Evolutionary conservation across 805 yeast genomes (phyloP).

Genomic region (Ogataea pini): DNA sequence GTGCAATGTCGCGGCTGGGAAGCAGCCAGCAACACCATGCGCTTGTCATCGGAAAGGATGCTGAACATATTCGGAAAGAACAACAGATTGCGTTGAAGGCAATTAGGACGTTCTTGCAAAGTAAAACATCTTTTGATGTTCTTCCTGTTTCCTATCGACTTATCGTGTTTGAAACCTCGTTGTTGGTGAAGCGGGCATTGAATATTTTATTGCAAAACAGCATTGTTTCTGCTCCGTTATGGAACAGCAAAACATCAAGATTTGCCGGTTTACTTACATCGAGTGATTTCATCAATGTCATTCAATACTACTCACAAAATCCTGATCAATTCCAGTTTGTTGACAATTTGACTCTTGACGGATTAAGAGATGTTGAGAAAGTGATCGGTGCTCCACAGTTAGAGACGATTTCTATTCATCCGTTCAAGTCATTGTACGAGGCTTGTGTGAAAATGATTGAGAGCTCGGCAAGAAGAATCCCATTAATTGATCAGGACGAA

Average conservation of each 20-base stretch:
- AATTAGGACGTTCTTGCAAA: conserved; percentile 78
- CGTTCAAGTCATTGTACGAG: conserved; percentile 83
- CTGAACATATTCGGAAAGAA: conserved; percentile 46
- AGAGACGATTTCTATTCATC: conserved; percentile 87
- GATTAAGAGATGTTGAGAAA: conserved; percentile 80
- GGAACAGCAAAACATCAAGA: conserved; percentile 87
- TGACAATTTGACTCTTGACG: conserved; percentile 81
- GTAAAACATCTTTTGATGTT: conserved; percentile 95
- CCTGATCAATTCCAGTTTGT: conserved; percentile 88
- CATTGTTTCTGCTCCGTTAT: conserved; percentile 93
- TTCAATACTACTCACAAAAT: conserved; percentile 86
- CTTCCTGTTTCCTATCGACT: conserved; percentile 92
- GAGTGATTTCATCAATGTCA: conserved; percentile 90
- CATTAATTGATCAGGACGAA: conserved; percentile 91
- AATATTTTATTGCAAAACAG: conserved; percentile 89
- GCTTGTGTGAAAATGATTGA: conserved; percentile 92
- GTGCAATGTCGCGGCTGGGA: conserved; percentile 3
- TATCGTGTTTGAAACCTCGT: conserved; percentile 89
- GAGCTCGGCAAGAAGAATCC: conserved; percentile 88
- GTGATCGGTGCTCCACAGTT: conserved; percentile 84
- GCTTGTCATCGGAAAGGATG: conserved; percentile 9
- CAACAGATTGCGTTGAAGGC: conserved; percentile 79
- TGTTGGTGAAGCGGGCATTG: conserved; percentile 85
- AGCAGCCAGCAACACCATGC: conserved; percentile 9
- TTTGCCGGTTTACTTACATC: conserved; percentile 95